phyloP scores from a whole-genome alignment of 495 filamentous ascomycete genomes.

The Daldinia grandis region DNA sequence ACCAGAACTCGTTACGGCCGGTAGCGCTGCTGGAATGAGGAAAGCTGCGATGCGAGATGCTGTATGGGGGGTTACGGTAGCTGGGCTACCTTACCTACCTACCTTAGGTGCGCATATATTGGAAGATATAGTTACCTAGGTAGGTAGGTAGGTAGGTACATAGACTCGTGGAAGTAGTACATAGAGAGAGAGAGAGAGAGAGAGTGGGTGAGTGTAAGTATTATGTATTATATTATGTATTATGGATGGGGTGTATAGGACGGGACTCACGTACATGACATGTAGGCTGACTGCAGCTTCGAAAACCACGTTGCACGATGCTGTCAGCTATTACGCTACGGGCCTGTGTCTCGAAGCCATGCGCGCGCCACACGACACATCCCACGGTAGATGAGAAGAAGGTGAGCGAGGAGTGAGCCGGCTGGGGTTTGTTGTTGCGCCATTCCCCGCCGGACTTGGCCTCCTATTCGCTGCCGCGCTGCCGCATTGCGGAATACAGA shows the following conservation, averaged over 20 bases:
- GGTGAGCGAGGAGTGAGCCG: no score
- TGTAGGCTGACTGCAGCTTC: constrained; percentile 37
- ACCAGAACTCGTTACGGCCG: constrained; percentile 13
- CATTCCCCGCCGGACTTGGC: background rate
- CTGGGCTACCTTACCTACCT: no score
- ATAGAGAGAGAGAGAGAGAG: no score
- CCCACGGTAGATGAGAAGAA: constrained; percentile 26
- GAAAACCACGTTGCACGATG: constrained; percentile 41
- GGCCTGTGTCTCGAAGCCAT: constrained; percentile 20
- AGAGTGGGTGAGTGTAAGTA: no score
- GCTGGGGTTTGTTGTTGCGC: background rate
- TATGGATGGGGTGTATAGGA: constrained; percentile 15
- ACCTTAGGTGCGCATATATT: no score
- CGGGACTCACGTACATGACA: constrained; percentile 35
- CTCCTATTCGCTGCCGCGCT: background rate
- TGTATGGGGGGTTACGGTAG: no score
- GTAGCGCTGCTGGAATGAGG: background rate
- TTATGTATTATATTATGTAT: no score
- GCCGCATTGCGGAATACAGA: background rate
- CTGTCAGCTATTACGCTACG: constrained; percentile 31
- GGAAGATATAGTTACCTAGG: background rate
- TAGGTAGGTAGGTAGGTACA: background rate
- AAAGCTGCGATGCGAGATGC: background rate
- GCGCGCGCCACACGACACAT: constrained; percentile 17
- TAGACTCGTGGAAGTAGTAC: background rate